Conservation (phyloP, 148 eudicot genomes). For the Rhododendron kiyosumense region DNA sequence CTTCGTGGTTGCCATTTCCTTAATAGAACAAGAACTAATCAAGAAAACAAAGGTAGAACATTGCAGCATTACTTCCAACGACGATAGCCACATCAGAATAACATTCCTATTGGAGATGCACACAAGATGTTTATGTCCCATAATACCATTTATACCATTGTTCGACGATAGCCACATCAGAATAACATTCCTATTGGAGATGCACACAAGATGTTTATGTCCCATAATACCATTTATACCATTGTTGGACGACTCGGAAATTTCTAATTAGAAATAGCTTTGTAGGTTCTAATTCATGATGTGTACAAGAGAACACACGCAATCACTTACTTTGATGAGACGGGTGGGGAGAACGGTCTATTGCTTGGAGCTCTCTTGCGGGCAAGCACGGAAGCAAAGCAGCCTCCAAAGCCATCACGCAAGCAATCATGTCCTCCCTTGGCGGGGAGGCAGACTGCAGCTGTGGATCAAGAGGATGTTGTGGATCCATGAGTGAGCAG, state of each 20-base stretch:
- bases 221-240: background rate
- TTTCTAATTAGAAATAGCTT: background rate
- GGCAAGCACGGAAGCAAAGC: conserved; percentile 94
- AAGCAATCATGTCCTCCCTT: conserved; percentile 68
- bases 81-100: background rate
- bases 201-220: background rate
- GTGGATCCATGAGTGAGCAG: conserved; percentile 17
- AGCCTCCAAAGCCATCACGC: conserved; percentile 75
- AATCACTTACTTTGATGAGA: conserved; percentile 69
- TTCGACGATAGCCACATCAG: background rate
- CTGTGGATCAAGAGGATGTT: conserved; percentile 32
- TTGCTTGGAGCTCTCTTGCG: conserved; percentile 97
- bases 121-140: too few species aligned
- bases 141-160: background rate
- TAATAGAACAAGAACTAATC: background rate
- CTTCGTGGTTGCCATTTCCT: background rate
- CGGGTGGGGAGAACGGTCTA: conserved; percentile 88
- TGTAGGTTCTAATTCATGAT: background rate
- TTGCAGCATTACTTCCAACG: background rate
- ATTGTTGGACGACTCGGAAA: background rate
- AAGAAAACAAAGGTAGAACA: background rate
- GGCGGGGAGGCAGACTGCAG: conserved; percentile 22
- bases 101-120: background rate
- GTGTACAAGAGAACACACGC: background rate
- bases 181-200: background rate